Evolutionary conservation across 1,139 yeast species (phyloP), one percentile per base, ranked within the genome.

Genomic region (Hyphopichia pseudoburtonii): DNA sequence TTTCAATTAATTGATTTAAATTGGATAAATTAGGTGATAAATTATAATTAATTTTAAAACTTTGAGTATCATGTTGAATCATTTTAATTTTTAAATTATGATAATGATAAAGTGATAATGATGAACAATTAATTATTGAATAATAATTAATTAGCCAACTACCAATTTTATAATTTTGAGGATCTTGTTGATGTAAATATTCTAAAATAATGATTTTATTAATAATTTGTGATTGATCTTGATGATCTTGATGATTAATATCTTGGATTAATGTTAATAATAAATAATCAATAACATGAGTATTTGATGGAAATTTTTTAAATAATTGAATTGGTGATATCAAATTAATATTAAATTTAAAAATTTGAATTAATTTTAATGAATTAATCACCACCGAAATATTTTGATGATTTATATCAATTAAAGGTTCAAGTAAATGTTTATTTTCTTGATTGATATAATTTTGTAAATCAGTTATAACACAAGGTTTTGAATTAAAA

Each of bases 11-110:
- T 21, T 51, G 48, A 18, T 55, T 53, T n/a, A 27, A 29, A 67
- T 47, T 30, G 53, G 57, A 10, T 45, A 44, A 34, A 1, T 62
- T 48, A 1, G 73, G 71, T 15, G 42, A 46, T 12, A 53, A 48
- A 0, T 79, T 53, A 34, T 87, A 66, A 1, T 80, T 69, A 6
- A 70, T 54, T 11, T 86, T 54, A 42, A 73, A 68, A 12, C 82
- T 74, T 37, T 89, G 60, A 0, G 92, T 79, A 53, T 92, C 97
- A 44, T 76, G 70, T 58, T 92, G 98, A 10, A 89, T 62, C 66
- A 83, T 83, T 51, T 85, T 86, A 44, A 89, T 76, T 32, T 80
- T 77, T 36, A 92, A 62, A 0, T 66, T 51, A 6, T 76, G 64
- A 53, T 73, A 82, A 37, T 80, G 77, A 9, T 62, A 63, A 12